phyloP scores from a whole-genome alignment of 2,329 filamentous ascomycete species.

The Blumeriella jaapii region DNA sequence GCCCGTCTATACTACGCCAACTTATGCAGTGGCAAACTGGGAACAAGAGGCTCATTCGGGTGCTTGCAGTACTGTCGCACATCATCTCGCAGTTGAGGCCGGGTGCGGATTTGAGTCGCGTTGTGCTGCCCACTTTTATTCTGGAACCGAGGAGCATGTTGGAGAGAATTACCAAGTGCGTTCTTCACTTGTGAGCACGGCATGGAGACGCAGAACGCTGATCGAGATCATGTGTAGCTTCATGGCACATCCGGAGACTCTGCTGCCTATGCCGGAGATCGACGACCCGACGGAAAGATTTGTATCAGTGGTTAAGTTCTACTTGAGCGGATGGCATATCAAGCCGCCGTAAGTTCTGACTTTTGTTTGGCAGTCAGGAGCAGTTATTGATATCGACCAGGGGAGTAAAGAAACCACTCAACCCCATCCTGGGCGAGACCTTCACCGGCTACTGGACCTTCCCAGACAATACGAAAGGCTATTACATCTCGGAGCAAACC shows the following conservation, averaged over 20 bases:
- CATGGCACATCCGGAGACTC: slow-evolving; percentile 97
- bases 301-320: slow-evolving; percentile 93
- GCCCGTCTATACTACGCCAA: too few species aligned
- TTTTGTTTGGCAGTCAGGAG: background rate
- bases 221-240: slow-evolving; percentile 58
- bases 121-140: slow-evolving; percentile 94
- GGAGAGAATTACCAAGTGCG: slow-evolving; percentile 95
- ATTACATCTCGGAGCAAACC: slow-evolving; percentile 96
- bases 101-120: slow-evolving; percentile 86
- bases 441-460: slow-evolving; percentile 97
- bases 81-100: slow-evolving; percentile 96
- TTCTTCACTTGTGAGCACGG: slow-evolving; percentile 11
- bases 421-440: slow-evolving; percentile 89
- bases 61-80: slow-evolving; percentile 70
- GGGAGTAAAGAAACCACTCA: slow-evolving; percentile 95
- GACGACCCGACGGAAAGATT: slow-evolving; percentile 86
- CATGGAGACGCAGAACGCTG: slow-evolving; percentile 10
- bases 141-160: slow-evolving; percentile 96
- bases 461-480: slow-evolving; percentile 70
- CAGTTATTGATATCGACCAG: slow-evolving; percentile 32
- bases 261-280: slow-evolving; percentile 75
- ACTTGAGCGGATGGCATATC: slow-evolving; percentile 97
- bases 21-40: too few species aligned
- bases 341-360: slow-evolving; percentile 67
- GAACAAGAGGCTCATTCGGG: slow-evolving; percentile 4